Percentiles rank a stretch among this genome's conserved stretches.
Evolutionary conservation across 345 rosid species (phyloP).

Genomic region (Citropsis articulata): DNA sequence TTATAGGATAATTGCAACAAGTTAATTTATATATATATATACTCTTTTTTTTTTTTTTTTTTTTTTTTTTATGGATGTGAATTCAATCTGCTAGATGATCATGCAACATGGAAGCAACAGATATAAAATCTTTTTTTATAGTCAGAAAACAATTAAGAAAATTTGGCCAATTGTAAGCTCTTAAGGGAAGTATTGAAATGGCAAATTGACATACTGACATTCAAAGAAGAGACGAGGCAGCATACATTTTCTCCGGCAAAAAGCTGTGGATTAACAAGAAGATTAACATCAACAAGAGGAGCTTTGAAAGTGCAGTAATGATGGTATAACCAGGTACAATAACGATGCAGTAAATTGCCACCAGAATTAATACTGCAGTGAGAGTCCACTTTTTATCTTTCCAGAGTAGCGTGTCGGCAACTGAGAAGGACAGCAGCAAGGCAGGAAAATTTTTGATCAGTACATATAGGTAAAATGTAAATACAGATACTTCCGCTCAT

Average conservation of each 20-base stretch:
- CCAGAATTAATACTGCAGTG: conserved; percentile 43
- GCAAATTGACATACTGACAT: conserved; percentile 5
- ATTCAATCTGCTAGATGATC: not conserved
- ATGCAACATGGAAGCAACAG: not conserved
- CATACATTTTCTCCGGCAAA: conserved; percentile 82
- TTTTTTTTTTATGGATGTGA: not conserved
- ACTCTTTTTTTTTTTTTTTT: too few species aligned
- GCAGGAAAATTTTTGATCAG: conserved; percentile 2
- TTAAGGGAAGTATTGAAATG: not conserved
- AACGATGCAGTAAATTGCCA: conserved; percentile 64
- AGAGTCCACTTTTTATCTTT: conserved; percentile 69
- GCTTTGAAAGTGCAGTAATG: conserved; percentile 61
- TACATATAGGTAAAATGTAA: conserved; percentile 2
- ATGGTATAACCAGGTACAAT: conserved; percentile 59
- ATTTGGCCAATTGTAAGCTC: not conserved
- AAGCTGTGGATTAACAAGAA: conserved; percentile 78
- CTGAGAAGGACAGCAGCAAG: conserved; percentile 45
- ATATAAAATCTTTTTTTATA: not conserved
- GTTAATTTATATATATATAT: not conserved
- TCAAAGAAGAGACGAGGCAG: conserved; percentile 9
- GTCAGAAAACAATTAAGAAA: not conserved
- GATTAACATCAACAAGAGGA: conserved; percentile 47
- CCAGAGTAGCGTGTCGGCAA: conserved; percentile 88
- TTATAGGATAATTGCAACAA: not conserved
- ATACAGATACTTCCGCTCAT: not conserved